Base-by-base conservation (phyloP, 2,329 filamentous ascomycete genomes). In the Triangularia verruculosa region DNA sequence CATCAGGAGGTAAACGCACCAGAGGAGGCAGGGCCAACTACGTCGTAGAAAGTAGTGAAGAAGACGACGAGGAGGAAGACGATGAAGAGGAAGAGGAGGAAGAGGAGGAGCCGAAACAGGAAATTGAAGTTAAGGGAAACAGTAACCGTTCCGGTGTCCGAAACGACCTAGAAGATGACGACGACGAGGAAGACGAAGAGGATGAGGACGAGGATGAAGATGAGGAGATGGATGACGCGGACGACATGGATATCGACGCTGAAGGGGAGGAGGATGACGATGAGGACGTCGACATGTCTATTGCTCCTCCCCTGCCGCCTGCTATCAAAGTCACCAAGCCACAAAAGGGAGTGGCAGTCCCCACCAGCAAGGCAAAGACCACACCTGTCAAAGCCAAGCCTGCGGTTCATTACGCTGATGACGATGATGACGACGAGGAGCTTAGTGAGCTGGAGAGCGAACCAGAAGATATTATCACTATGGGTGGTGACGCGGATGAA, bases 11-110 rank as follows among this genome's bases (percentile, higher is more conserved):
- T 28, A 83, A 82, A 69, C 78, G 84, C 57, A 68, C 71, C 5
- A 84, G 82, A 63, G 82, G 81, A 5, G 79, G 78, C 17, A 84
- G 85, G 75, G 86, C 86, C 75, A 86, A 80, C 68, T 87, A 87
- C 61, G 82, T 86, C 34, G 82, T 87, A 24, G 84, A 86, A 66
- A 84, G 82, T 39, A 78, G 76, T 8, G 72, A 72, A 28, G 77
- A 76, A 27, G 76, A 77, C 24, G 76, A 76, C 3, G 78, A 77
- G 15, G 78, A 78, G 12, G 77, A 78, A 9, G 76, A 73, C 0
- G 74, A 74, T 57, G 72, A 72, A 6, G 78, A 79, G 28, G 71
- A 68, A 1, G 67, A 67, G 6, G 70, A 72, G 6, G 78, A 78
- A 11, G 69, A 67, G 13, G 69, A 70, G 12, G 69, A 69, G 8